Evolutionary conservation across 2,329 filamentous ascomycete species (phyloP).

Genomic region (Diaporthe longicolla): DNA sequence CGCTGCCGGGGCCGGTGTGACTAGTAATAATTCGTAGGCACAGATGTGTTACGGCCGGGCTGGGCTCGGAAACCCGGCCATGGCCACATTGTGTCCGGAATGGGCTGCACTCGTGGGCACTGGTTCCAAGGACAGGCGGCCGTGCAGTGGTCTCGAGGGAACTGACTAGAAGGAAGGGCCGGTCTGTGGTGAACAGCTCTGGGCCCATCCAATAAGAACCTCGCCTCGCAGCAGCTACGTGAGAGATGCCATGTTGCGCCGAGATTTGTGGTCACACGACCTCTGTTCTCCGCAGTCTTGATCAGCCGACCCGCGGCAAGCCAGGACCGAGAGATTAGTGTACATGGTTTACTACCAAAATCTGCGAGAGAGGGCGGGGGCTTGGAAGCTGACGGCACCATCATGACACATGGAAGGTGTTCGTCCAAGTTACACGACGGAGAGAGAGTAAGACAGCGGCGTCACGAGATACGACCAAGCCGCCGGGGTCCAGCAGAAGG

Average conservation of each 20-base stretch:
- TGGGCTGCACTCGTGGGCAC: not conserved
- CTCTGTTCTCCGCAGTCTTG: constrained; percentile 37
- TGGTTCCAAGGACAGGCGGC: constrained; percentile 10
- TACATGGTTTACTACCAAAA: constrained; percentile 15
- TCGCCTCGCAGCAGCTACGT: not conserved
- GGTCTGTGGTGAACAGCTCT: constrained; percentile 7
- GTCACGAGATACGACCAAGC: constrained; percentile 24
- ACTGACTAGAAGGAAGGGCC: constrained; percentile 15
- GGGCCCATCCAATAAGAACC: constrained; percentile 10
- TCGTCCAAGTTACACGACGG: constrained; percentile 19
- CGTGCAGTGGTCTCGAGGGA: not conserved
- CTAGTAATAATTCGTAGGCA: constrained; percentile 22
- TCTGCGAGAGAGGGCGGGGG: constrained; percentile 16
- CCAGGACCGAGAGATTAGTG: not conserved
- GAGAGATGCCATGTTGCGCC: constrained; percentile 24
- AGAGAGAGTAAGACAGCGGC: constrained; percentile 13
- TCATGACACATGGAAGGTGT: not conserved
- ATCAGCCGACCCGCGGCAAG: constrained; percentile 40
- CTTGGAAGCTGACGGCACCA: constrained; percentile 11
- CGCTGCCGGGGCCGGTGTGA: constrained; percentile 31
- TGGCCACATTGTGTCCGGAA: not conserved
- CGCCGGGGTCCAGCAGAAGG: constrained; percentile 17
- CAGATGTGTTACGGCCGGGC: constrained; percentile 9
- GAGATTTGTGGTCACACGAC: constrained; percentile 42
- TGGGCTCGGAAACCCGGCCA: not conserved